Evolutionary conservation across 2,329 filamentous ascomycete species (phyloP).

Genomic region (Nannizzia gypsea): DNA sequence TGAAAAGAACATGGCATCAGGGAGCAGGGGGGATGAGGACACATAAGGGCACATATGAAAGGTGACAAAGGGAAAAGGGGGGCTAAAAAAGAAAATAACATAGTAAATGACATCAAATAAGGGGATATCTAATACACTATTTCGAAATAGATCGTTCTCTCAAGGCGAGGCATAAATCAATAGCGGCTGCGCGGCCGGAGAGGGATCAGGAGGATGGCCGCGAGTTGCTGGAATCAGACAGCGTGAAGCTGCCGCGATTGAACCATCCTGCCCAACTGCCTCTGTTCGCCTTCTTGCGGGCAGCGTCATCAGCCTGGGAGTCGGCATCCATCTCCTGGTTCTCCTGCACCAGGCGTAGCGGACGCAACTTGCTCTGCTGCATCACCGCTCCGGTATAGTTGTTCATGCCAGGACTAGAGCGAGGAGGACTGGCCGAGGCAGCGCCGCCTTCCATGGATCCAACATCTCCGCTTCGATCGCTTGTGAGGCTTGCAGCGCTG

Average conservation of each 20-base stretch:
- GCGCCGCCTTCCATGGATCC: slow-evolving; percentile 30
- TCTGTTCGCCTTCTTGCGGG: slow-evolving; percentile 35
- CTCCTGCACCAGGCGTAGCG: slow-evolving; percentile 77
- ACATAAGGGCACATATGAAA: not conserved
- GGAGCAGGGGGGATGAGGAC: not conserved
- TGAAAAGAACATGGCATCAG: not conserved
- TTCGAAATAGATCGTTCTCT: not conserved
- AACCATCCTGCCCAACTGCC: slow-evolving; percentile 38
- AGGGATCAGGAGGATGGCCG: not conserved
- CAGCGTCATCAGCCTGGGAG: slow-evolving; percentile 31
- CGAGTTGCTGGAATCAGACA: not conserved
- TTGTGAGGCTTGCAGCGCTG: slow-evolving; percentile 52
- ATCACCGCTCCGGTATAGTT: slow-evolving; percentile 55
- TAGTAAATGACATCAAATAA: not conserved
- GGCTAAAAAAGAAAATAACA: not conserved
- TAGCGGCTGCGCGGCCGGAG: not conserved
- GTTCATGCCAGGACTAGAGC: slow-evolving; percentile 55
- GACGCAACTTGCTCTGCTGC: slow-evolving; percentile 64
- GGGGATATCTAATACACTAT: slow-evolving; percentile 1
- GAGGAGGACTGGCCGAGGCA: slow-evolving; percentile 41
- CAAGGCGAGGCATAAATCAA: not conserved
- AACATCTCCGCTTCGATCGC: slow-evolving; percentile 36
- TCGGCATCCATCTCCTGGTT: slow-evolving; percentile 37
- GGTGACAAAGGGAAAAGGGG: not conserved
- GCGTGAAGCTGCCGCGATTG: slow-evolving; percentile 22